Conservation (phyloP, 495 filamentous ascomycete species). For the Trypethelium eluteriae region DNA sequence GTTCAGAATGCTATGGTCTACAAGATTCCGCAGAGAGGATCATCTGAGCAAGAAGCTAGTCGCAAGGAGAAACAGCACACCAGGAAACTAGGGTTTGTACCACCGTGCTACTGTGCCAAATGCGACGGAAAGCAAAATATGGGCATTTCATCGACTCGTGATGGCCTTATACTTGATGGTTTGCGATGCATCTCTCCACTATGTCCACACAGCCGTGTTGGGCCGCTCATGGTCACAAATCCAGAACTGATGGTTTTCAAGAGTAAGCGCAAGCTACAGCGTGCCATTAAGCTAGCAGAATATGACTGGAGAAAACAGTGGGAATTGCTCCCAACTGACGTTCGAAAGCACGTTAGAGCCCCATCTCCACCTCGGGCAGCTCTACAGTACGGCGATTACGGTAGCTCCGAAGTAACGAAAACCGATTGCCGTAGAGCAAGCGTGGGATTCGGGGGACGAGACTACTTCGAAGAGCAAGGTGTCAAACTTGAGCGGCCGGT, state of each 20-base stretch:
- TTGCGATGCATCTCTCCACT: slow-evolving; percentile 1
- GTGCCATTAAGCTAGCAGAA: background rate
- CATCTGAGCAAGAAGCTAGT: background rate
- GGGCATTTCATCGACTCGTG: background rate
- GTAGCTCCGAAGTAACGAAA: background rate
- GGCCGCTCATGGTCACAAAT: background rate
- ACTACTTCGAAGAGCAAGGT: background rate
- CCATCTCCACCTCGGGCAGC: background rate
- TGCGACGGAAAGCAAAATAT: background rate
- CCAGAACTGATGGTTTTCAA: background rate
- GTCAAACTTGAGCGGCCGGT: background rate
- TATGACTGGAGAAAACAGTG: background rate
- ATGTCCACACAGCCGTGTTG: background rate
- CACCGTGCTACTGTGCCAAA: background rate
- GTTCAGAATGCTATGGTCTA: background rate
- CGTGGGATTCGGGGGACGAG: background rate
- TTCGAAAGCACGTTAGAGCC: background rate
- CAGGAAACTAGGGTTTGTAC: background rate
- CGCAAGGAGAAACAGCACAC: background rate
- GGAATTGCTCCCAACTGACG: background rate
- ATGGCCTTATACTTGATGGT: background rate
- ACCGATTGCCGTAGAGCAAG: background rate
- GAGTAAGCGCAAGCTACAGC: background rate
- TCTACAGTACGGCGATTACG: background rate
- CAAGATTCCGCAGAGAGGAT: background rate